Evolutionary conservation across 192 early-diverging fungal species (phyloP).

Genomic region (Rhizophagus sp.): DNA sequence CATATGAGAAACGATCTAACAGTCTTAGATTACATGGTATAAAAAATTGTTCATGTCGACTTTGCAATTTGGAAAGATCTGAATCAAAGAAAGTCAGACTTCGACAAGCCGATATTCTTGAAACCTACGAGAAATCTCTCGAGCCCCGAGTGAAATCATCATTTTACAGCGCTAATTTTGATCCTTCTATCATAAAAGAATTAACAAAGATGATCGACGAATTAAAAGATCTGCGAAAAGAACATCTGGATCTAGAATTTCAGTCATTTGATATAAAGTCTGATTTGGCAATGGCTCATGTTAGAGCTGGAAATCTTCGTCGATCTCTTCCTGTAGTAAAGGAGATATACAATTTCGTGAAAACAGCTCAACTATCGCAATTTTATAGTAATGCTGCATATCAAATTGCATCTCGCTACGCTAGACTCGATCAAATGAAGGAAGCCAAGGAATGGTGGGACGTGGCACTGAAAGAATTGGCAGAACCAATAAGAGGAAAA

Average conservation of each 20-base stretch:
- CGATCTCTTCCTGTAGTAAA: neutral
- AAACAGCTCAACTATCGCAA: neutral
- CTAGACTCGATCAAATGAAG: neutral
- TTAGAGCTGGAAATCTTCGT: neutral
- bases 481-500: neutral
- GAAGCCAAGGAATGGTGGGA: neutral
- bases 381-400: neutral
- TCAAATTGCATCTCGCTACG: neutral
- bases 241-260: constrained; percentile 5
- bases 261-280: neutral
- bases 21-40: neutral
- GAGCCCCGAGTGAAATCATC: neutral
- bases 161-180: neutral
- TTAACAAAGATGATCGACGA: neutral
- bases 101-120: neutral
- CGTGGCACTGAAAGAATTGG: neutral
- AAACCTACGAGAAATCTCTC: neutral
- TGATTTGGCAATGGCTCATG: neutral
- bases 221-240: neutral
- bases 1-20: neutral
- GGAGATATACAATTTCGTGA: neutral
- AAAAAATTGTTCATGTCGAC: constrained; percentile 1
- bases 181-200: neutral
- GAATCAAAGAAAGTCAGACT: neutral
- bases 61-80: neutral